A percentile compares a stretch with the other conserved stretches of the same genome.
phyloP scores from a whole-genome alignment of 805 yeast genomes.

The Kodamaea kakaduensis region DNA sequence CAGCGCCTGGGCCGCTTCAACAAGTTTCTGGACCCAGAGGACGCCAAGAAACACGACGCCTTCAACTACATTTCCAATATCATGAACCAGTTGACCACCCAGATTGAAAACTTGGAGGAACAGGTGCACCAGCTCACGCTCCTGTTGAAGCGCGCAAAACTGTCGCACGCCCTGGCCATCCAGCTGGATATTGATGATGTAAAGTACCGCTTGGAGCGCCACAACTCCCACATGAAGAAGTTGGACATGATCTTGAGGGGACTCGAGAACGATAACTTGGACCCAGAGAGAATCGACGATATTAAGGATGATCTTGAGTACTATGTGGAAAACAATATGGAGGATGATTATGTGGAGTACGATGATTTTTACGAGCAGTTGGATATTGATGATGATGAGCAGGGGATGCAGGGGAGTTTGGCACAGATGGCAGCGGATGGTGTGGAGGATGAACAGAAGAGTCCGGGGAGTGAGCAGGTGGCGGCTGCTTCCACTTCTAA shows the following conservation, averaged over 20 bases:
- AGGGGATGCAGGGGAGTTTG: constrained; percentile 24
- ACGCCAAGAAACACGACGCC: constrained; percentile 72
- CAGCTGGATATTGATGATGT: constrained; percentile 60
- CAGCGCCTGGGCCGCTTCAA: constrained; percentile 26
- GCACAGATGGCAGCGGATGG: constrained; percentile 20
- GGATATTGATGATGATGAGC: constrained; percentile 52
- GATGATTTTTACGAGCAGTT: constrained; percentile 88
- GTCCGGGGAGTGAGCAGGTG: not conserved
- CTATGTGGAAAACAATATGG: constrained; percentile 91
- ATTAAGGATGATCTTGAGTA: constrained; percentile 88
- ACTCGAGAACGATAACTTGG: constrained; percentile 75
- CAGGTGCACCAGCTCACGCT: constrained; percentile 41
- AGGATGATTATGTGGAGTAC: constrained; percentile 88
- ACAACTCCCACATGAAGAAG: constrained; percentile 71
- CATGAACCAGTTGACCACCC: constrained; percentile 78
- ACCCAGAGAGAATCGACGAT: constrained; percentile 69
- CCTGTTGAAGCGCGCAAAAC: constrained; percentile 46
- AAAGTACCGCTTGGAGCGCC: constrained; percentile 63
- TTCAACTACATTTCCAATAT: constrained; percentile 63
- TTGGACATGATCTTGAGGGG: constrained; percentile 74
- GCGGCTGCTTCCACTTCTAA: no score
- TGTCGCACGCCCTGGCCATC: constrained; percentile 40
- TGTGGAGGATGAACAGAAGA: constrained; percentile 12
- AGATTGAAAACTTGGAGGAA: constrained; percentile 73
- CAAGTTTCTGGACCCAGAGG: constrained; percentile 63